Evolutionary conservation across 352 stramenopile genomes (phyloP).

Genomic region (Phytopythium oedochilum): DNA sequence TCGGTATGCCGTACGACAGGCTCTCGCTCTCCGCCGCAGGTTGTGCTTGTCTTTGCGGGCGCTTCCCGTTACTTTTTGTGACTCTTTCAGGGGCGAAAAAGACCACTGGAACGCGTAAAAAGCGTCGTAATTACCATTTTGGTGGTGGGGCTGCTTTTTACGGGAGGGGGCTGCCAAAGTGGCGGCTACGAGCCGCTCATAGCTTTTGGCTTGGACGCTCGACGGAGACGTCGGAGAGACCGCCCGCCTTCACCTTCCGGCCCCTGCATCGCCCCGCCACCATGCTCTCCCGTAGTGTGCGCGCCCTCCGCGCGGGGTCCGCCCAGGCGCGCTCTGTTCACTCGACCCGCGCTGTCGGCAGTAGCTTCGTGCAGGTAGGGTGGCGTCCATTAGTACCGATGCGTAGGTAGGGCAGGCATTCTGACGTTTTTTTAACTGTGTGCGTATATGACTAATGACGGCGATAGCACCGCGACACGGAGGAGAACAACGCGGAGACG

Average conservation of each 20-base stretch:
- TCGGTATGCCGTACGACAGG: slow-evolving; percentile 10
- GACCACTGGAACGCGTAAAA: slow-evolving; percentile 6
- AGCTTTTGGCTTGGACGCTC: not conserved
- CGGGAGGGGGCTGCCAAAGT: not conserved
- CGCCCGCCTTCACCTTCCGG: too few relatives aligned
- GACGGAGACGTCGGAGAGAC: not conserved
- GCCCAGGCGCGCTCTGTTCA: slow-evolving; percentile 28
- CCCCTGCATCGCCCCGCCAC: too few relatives aligned
- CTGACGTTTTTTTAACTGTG: not conserved
- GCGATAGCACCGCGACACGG: slow-evolving; percentile 92
- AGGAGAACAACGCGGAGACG: slow-evolving; percentile 95
- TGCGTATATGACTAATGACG: not conserved
- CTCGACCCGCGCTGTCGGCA: slow-evolving; percentile 27
- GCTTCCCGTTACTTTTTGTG: slow-evolving; percentile 4
- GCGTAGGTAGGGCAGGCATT: not conserved
- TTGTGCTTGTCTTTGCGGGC: slow-evolving; percentile 5
- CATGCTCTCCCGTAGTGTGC: slow-evolving; percentile 65
- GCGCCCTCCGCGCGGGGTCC: slow-evolving; percentile 25
- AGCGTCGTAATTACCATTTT: slow-evolving; percentile 7
- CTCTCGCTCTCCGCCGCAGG: slow-evolving; percentile 1
- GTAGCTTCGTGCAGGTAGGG: slow-evolving; percentile 22
- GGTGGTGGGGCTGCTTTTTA: slow-evolving; percentile 8
- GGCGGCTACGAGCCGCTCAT: not conserved
- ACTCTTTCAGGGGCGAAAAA: too few relatives aligned
- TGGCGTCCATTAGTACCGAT: too few relatives aligned